Conservation (phyloP, 1,284 basidiomycete genomes). For the Apiotrichum laibachii region DNA sequence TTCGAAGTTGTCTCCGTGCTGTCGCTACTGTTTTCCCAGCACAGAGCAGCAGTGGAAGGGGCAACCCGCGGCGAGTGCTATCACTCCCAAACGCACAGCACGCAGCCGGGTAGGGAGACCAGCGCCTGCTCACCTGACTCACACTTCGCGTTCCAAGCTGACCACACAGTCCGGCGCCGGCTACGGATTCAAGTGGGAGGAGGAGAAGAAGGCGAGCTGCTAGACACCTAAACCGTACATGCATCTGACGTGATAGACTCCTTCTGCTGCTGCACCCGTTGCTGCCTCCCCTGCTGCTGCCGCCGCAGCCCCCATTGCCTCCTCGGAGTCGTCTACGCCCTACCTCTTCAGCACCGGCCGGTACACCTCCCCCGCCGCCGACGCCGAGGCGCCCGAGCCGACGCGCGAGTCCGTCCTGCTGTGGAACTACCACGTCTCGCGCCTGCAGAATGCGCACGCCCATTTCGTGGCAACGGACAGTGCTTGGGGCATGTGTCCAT, state of each 20-base stretch:
- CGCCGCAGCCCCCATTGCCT: neutral
- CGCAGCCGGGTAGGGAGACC: no score
- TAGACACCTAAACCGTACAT: neutral
- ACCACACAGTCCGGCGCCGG: slow-evolving; percentile 34
- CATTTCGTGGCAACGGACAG: slow-evolving; percentile 26
- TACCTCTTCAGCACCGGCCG: slow-evolving; percentile 43
- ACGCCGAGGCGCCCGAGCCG: neutral
- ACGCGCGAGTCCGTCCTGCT: slow-evolving; percentile 27
- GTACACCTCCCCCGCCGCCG: slow-evolving; percentile 28
- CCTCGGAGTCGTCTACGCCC: slow-evolving; percentile 1
- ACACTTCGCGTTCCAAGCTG: slow-evolving; percentile 10
- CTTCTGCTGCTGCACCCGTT: neutral
- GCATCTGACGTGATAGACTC: slow-evolving; percentile 14
- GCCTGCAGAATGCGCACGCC: slow-evolving; percentile 33
- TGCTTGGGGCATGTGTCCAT: slow-evolving; percentile 34
- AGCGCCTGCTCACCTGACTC: no score
- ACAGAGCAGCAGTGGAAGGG: neutral
- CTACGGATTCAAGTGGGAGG: slow-evolving; percentile 42
- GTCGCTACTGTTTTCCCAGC: no score
- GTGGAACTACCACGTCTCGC: slow-evolving; percentile 30
- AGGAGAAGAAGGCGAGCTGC: slow-evolving; percentile 15
- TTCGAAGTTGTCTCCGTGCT: no score
- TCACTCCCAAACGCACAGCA: no score
- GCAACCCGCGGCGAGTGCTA: no score
- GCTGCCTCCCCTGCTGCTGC: neutral